Evolutionary conservation across 176 grass and related monocot species (phyloP).

Genomic region (Cenchrus americanus): DNA sequence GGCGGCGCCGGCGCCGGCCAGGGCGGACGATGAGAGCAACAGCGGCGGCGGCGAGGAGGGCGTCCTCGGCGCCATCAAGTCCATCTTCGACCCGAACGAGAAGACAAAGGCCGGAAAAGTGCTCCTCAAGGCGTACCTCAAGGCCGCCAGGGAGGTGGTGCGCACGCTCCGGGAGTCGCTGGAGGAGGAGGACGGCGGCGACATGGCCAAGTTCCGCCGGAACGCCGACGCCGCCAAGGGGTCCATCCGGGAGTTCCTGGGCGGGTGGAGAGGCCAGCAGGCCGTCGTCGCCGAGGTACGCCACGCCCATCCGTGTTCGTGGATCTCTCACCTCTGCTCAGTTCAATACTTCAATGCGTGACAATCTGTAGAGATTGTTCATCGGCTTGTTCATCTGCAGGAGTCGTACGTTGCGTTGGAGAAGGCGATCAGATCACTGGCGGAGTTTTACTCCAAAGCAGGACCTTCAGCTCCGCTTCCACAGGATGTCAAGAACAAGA

Average conservation of each 20-base stretch:
- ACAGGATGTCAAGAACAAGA: constrained; percentile 61
- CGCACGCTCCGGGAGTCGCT: constrained; percentile 88
- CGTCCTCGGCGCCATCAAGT: constrained; percentile 71
- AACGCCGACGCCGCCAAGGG: constrained; percentile 83
- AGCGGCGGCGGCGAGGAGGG: constrained; percentile 31
- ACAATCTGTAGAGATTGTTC: background rate
- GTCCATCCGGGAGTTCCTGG: constrained; percentile 81
- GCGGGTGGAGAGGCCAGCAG: constrained; percentile 71
- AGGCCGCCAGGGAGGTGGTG: constrained; percentile 88
- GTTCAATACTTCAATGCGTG: background rate
- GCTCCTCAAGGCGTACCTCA: constrained; percentile 89
- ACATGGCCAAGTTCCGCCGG: constrained; percentile 74
- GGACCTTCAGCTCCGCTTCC: constrained; percentile 73
- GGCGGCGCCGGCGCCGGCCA: background rate
- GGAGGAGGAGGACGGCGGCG: constrained; percentile 58
- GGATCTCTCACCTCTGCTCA: background rate
- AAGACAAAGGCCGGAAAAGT: constrained; percentile 81
- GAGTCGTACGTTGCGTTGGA: constrained; percentile 84
- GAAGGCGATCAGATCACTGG: constrained; percentile 76
- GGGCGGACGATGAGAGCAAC: constrained; percentile 41
- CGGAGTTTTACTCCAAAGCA: constrained; percentile 87
- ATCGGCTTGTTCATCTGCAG: constrained; percentile 26
- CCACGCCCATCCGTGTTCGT: background rate
- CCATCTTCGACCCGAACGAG: constrained; percentile 83
- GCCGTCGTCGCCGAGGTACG: constrained; percentile 70